phyloP scores from a whole-genome alignment of 768 basidiomycete genomes.

The Mrakia hoshinonis region DNA sequence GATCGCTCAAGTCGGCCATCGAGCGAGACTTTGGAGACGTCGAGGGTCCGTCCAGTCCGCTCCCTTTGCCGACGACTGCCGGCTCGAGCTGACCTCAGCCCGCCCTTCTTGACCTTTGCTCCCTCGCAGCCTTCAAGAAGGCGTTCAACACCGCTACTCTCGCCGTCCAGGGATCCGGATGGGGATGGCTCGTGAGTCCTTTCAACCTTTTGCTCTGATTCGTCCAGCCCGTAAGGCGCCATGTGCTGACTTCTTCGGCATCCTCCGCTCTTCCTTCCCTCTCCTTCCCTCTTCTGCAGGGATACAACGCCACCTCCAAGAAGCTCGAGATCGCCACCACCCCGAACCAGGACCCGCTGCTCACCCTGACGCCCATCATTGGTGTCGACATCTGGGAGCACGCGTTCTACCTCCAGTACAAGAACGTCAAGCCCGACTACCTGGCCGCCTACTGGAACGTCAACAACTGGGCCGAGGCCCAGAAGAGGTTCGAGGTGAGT shows the following conservation, averaged over 20 bases:
- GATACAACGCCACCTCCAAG: conserved; percentile 57
- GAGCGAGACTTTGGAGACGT: conserved; percentile 57
- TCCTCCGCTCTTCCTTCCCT: background rate
- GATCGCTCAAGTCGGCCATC: conserved; percentile 61
- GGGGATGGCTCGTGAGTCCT: conserved; percentile 85
- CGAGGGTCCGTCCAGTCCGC: conserved; percentile 42
- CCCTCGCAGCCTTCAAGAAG: conserved; percentile 49
- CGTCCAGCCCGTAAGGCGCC: background rate
- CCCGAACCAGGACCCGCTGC: conserved; percentile 88
- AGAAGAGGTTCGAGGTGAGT: conserved; percentile 50
- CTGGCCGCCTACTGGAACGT: conserved; percentile 92
- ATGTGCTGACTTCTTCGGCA: background rate
- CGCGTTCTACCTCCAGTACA: conserved; percentile 74
- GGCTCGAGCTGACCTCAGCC: background rate
- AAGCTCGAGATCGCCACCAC: conserved; percentile 88
- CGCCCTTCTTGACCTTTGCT: background rate
- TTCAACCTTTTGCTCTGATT: background rate
- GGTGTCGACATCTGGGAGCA: conserved; percentile 92
- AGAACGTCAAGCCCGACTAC: conserved; percentile 81
- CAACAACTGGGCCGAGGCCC: conserved; percentile 91
- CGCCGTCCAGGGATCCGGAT: conserved; percentile 84
- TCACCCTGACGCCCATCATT: conserved; percentile 70
- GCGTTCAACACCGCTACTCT: conserved; percentile 78
- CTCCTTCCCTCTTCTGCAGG: conserved; percentile 44
- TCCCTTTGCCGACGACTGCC: too few species aligned